Base-by-base conservation (phyloP, 805 yeast species). In the Candida taoyuanica region DNA sequence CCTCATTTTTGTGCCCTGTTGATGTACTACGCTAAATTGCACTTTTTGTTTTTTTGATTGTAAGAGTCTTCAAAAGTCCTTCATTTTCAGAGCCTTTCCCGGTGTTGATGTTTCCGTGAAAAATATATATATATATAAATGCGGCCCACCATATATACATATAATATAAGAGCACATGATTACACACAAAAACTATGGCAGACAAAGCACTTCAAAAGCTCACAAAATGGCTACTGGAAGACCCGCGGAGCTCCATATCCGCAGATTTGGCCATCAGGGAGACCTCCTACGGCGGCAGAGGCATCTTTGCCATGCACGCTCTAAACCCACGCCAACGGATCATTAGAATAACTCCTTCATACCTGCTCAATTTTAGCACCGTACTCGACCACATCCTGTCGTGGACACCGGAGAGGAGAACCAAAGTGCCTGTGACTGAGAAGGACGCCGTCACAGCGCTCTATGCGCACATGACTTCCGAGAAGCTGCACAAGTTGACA, bases 321-420 rank as follows among this genome's bases (percentile, higher is more conserved):
- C 51, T 86, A n/a, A 47, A 42, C 4, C 46, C 52, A 11, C 61
- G 69, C 33, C 75, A 74, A 37, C 55, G 58, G 13, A 50, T 85
- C 14, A 64, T 84, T 6, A 67, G 69, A 31, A 73, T 85, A 14
- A 81, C 86, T 2, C 74, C 70, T 17, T 59, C 73, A 0, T 74
- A 67, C 48, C 70, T 84, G 43, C 50, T 85, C 30, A 85, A 84
- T 54, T 71, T 65, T 50, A 61, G 74, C 25, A 70, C 84, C 0
- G 71, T 74, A 3, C 43, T 76, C 7, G 60, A 61, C 13, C 74
- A 73, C 53, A 63, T 76, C 20, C 50, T 35, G 4, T 39, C 39
- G 1, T 45, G 46, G 46, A 17, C 63, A 3, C 16, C 13, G 3
- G 36, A 36, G 16, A 27, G 19, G 9, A 26, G 29, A 18, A 24